These are phyloP conservation scores for Verticillium klebahnii DNA, from an alignment of 2,329 filamentous ascomycete species.

Conservation along the genomic window DNA sequence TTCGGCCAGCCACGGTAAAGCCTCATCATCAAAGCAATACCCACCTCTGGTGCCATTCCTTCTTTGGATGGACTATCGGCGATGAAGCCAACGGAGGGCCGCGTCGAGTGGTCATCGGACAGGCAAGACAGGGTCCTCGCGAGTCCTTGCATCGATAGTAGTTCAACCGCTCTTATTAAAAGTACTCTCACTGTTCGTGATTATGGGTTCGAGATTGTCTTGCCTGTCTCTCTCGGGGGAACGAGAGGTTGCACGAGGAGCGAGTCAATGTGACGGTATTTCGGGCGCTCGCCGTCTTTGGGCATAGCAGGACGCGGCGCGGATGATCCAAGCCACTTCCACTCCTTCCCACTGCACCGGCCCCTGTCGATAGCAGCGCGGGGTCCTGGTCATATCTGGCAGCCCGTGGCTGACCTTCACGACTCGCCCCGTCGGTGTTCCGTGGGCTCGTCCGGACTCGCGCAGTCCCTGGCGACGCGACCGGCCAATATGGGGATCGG, in stretches of 20 bases:
- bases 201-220: background rate
- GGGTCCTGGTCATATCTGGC: background rate
- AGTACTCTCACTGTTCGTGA: background rate
- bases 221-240: background rate
- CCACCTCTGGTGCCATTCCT: background rate
- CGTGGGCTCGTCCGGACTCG: background rate
- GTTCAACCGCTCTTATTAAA: background rate
- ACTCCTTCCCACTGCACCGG: background rate
- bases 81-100: background rate
- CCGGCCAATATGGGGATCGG: background rate
- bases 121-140: background rate
- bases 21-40: background rate
- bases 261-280: slow-evolving; percentile 7
- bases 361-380: slow-evolving; percentile 9
- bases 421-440: background rate
- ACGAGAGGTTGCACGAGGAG: slow-evolving; percentile 3
- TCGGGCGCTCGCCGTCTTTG: slow-evolving; percentile 4
- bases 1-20: slow-evolving; percentile 1
- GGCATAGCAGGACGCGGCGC: background rate
- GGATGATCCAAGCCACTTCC: background rate
- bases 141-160: background rate
- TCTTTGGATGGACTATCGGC: background rate
- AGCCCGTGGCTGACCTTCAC: background rate
- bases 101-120: background rate
- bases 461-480: background rate